Conservation (phyloP, 2,329 filamentous ascomycete genomes). For the Blastomyces gilchristii region DNA sequence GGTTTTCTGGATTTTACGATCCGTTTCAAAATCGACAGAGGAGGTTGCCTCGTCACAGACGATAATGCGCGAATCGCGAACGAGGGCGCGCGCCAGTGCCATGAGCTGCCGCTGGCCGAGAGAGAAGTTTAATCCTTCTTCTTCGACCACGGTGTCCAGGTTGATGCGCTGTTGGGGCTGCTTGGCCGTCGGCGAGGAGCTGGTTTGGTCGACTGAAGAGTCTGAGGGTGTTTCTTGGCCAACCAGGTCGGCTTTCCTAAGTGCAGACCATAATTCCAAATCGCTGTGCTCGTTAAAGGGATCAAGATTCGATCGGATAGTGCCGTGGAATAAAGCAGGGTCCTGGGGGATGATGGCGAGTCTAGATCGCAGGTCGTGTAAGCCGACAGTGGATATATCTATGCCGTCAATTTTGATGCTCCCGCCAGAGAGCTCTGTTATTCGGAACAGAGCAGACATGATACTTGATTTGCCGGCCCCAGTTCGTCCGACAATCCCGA, state of each 20-base stretch:
- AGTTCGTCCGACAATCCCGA: conserved; percentile 39
- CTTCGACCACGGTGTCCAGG: conserved; percentile 76
- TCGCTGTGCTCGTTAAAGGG: conserved; percentile 38
- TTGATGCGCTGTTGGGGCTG: conserved; percentile 49
- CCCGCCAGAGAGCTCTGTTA: conserved; percentile 33
- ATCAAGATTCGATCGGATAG: conserved; percentile 37
- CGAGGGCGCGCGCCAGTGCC: conserved; percentile 82
- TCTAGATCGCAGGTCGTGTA: conserved; percentile 34
- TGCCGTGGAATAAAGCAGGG: conserved; percentile 37
- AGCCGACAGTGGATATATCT: conserved; percentile 33
- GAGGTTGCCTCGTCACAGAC: conserved; percentile 95
- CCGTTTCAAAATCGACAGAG: conserved; percentile 89
- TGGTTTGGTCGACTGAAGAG: conserved; percentile 8
- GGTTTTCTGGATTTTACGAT: conserved; percentile 85
- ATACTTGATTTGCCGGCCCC: conserved; percentile 40
- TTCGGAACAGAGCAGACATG: conserved; percentile 37
- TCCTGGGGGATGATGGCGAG: conserved; percentile 40
- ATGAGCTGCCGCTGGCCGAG: conserved; percentile 91
- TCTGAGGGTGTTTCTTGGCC: conserved; percentile 12
- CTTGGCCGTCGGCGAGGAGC: conserved; percentile 9
- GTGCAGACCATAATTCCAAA: conserved; percentile 38
- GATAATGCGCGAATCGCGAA: conserved; percentile 80
- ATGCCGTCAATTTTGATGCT: conserved; percentile 36
- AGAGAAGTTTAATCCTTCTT: conserved; percentile 92
- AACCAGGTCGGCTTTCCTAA: conserved; percentile 39